phyloP scores from a whole-genome alignment of 2,329 filamentous ascomycete species.

The Leptographium flavum region DNA sequence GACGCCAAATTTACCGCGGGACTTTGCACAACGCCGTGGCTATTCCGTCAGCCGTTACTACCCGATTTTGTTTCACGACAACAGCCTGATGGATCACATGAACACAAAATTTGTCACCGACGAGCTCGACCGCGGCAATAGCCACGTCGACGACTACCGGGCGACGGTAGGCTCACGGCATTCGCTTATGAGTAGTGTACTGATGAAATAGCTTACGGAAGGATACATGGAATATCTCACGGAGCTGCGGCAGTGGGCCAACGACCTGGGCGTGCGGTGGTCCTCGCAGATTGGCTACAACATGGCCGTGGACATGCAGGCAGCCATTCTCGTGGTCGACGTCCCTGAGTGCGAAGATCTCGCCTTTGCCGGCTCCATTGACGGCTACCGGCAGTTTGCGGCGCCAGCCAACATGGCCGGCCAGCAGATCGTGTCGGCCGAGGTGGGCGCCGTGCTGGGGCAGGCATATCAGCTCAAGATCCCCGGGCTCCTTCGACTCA shows the following conservation, averaged over 20 bases:
- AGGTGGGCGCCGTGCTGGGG: conserved; percentile 18
- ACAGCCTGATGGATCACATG: neutral
- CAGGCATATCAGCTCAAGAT: conserved; percentile 1
- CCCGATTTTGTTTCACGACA: conserved; percentile 17
- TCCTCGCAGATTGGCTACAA: conserved; percentile 27
- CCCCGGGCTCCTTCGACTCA: neutral
- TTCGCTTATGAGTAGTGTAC: neutral
- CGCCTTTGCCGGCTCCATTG: conserved; percentile 20
- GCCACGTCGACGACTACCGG: conserved; percentile 8
- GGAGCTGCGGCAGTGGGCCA: conserved; percentile 17
- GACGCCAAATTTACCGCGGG: conserved; percentile 17
- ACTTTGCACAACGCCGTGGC: conserved; percentile 18
- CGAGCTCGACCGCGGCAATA: conserved; percentile 5
- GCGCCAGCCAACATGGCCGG: conserved; percentile 24
- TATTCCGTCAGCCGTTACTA: conserved; percentile 20
- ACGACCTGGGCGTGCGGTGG: conserved; percentile 19
- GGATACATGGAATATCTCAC: conserved; percentile 16
- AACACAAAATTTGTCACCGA: conserved; percentile 4
- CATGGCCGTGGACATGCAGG: conserved; percentile 26
- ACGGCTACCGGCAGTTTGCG: conserved; percentile 24
- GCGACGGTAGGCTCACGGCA: conserved; percentile 1
- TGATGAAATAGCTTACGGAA: conserved; percentile 1
- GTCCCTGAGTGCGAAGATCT: conserved; percentile 27
- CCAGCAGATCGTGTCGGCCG: conserved; percentile 24
- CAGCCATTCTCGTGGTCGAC: conserved; percentile 21